These are phyloP conservation scores for Zygnema circumcarinatum DNA, from an alignment of 139 green algal species.

Conservation along the genomic window DNA sequence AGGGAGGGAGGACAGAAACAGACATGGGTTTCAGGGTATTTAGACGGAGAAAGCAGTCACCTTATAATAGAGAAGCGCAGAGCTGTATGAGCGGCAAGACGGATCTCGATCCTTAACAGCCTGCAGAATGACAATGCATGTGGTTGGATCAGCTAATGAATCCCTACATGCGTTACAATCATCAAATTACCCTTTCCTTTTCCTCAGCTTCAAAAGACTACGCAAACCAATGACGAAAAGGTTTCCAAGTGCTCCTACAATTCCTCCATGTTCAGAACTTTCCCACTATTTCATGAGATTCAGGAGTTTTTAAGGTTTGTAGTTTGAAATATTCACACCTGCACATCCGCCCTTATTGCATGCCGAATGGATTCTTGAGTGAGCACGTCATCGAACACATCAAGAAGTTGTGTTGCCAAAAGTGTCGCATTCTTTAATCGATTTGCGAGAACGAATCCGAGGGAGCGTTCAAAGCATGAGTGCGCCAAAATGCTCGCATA, in stretches of 20 bases:
- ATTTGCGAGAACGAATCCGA: slow-evolving; percentile 95
- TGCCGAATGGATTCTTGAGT: slow-evolving; percentile 36
- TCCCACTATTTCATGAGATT: no score
- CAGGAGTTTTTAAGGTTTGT: no score
- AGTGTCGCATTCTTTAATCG: slow-evolving; percentile 87
- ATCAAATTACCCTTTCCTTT: no score
- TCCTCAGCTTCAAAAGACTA: no score
- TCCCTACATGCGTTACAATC: no score
- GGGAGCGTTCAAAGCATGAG: slow-evolving; percentile 74
- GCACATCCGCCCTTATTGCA: slow-evolving; percentile 55
- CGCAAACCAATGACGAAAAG: no score
- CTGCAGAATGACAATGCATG: slow-evolving; percentile 66
- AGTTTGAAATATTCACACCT: slow-evolving; percentile 24
- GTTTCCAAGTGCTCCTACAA: no score
- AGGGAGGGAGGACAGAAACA: no score
- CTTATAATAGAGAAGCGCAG: slow-evolving; percentile 93
- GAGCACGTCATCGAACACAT: slow-evolving; percentile 81
- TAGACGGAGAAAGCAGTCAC: no score
- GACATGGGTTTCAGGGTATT: no score
- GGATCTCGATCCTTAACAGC: slow-evolving; percentile 83
- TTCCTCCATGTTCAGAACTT: no score
- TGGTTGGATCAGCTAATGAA: slow-evolving; percentile 63
- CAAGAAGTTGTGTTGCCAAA: slow-evolving; percentile 90
- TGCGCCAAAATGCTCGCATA: slow-evolving; percentile 95
- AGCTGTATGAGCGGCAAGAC: slow-evolving; percentile 84